Conservation (phyloP, 208 protist genomes). For the Trypanosoma rangeli region DNA sequence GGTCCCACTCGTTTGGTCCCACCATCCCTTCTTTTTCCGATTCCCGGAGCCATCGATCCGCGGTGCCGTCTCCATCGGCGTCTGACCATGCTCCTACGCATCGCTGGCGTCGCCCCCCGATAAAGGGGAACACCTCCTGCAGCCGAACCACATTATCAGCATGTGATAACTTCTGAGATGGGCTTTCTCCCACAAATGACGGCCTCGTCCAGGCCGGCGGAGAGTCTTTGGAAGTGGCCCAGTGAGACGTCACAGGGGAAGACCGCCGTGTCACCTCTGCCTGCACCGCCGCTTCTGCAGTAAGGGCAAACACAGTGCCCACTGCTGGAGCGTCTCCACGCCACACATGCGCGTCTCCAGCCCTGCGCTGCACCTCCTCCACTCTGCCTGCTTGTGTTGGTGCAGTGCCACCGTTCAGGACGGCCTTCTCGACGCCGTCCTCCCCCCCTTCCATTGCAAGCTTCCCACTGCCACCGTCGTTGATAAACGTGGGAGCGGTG, state of each 20-base stretch:
- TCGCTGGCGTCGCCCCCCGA: neutral
- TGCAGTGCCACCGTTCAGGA: too few species aligned
- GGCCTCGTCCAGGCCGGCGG: constrained; percentile 9
- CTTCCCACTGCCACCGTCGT: neutral
- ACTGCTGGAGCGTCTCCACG: neutral
- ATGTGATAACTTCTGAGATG: neutral
- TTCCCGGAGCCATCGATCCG: neutral
- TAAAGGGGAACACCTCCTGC: constrained; percentile 14
- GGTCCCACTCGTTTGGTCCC: neutral
- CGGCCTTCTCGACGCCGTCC: too few species aligned
- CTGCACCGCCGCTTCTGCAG: neutral
- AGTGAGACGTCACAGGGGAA: neutral
- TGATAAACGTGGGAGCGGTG: neutral
- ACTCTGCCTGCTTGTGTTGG: neutral
- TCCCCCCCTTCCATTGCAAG: too few species aligned
- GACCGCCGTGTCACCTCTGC: neutral
- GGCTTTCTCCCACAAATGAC: neutral
- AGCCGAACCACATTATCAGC: neutral
- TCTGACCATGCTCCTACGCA: neutral
- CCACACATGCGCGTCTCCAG: neutral
- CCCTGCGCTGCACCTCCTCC: neutral
- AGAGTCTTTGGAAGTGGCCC: neutral
- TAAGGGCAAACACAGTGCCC: neutral
- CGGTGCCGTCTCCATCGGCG: neutral
- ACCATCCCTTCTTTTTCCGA: neutral